phyloP scores from a whole-genome alignment of 352 stramenopile species.

The Globisporangium echinulatum region DNA sequence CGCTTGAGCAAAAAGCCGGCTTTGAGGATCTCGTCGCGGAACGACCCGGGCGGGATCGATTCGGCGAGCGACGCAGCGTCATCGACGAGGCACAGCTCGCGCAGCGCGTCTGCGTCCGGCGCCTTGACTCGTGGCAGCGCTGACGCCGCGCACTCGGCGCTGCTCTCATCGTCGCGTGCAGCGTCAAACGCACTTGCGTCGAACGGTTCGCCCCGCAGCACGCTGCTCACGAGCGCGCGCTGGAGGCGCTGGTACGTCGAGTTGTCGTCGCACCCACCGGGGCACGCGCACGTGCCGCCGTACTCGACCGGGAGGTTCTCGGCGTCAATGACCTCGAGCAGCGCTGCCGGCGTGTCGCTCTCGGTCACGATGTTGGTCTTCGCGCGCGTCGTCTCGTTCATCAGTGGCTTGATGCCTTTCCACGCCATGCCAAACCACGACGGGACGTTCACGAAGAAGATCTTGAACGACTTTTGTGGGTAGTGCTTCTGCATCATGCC shows the following conservation, averaged over 20 bases:
- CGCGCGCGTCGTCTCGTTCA: slow-evolving; percentile 81
- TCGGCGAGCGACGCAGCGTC: slow-evolving; percentile 9
- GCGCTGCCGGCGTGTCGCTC: slow-evolving; percentile 37
- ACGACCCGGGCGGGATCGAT: slow-evolving; percentile 32
- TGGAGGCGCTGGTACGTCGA: slow-evolving; percentile 64
- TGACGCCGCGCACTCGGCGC: slow-evolving; percentile 4
- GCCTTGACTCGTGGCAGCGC: slow-evolving; percentile 4
- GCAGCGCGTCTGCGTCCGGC: slow-evolving; percentile 11
- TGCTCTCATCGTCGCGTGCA: no score
- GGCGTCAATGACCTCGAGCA: slow-evolving; percentile 60
- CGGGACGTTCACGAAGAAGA: slow-evolving; percentile 89
- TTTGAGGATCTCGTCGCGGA: slow-evolving; percentile 62
- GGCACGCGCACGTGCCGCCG: slow-evolving; percentile 53
- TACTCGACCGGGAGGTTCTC: slow-evolving; percentile 68
- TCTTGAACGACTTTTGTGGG: slow-evolving; percentile 85
- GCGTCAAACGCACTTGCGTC: slow-evolving; percentile 21
- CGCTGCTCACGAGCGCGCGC: slow-evolving; percentile 42
- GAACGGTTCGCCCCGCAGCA: slow-evolving; percentile 45
- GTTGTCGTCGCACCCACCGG: slow-evolving; percentile 55
- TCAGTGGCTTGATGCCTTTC: slow-evolving; percentile 84
- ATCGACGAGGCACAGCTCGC: slow-evolving; percentile 13
- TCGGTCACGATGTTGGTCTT: slow-evolving; percentile 86
- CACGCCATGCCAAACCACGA: slow-evolving; percentile 90
- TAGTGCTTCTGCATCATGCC: slow-evolving; percentile 87
- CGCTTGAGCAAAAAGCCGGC: slow-evolving; percentile 79